Conservation (phyloP, 371 early-diverging fungal species). For the Blyttiomyces sp. region DNA sequence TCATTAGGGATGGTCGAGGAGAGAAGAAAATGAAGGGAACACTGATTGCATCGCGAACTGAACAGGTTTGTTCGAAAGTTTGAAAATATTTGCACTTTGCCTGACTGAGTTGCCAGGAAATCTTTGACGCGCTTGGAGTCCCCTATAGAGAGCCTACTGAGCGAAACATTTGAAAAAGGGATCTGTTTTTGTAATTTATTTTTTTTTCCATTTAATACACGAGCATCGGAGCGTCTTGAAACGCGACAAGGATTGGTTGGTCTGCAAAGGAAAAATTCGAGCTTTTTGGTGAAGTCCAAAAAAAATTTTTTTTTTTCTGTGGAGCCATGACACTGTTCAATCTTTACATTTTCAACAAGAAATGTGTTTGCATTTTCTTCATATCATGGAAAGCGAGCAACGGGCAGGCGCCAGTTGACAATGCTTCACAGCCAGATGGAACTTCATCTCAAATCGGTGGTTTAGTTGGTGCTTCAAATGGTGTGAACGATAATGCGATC, state of each 20-base stretch:
- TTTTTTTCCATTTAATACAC: too few species aligned
- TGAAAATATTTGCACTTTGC: too few species aligned
- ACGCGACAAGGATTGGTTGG: too few species aligned
- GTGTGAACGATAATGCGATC: conserved; percentile 28
- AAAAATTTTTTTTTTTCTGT: too few species aligned
- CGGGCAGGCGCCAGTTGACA: conserved; percentile 21
- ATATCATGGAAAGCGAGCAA: conserved; percentile 64
- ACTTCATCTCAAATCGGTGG: not conserved
- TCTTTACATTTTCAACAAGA: conserved; percentile 89
- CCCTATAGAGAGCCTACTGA: conserved; percentile 20
- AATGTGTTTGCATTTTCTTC: conserved; percentile 86
- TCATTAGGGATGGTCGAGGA: too few species aligned
- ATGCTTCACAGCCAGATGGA: not conserved
- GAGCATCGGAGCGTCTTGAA: too few species aligned
- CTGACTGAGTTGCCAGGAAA: too few species aligned
- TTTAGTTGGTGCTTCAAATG: not conserved
- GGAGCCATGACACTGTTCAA: conserved; percentile 57
- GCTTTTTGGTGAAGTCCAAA: too few species aligned
- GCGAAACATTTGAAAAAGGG: conserved; percentile 14
- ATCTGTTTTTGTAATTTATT: too few species aligned
- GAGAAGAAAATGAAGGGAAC: not conserved
- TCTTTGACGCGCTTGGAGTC: conserved; percentile 20
- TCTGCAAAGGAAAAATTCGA: too few species aligned
- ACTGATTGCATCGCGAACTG: conserved; percentile 20
- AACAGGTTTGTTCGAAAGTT: too few species aligned